phyloP scores from a whole-genome alignment of 23 red algal genomes.

The Gracilariopsis chorda region DNA sequence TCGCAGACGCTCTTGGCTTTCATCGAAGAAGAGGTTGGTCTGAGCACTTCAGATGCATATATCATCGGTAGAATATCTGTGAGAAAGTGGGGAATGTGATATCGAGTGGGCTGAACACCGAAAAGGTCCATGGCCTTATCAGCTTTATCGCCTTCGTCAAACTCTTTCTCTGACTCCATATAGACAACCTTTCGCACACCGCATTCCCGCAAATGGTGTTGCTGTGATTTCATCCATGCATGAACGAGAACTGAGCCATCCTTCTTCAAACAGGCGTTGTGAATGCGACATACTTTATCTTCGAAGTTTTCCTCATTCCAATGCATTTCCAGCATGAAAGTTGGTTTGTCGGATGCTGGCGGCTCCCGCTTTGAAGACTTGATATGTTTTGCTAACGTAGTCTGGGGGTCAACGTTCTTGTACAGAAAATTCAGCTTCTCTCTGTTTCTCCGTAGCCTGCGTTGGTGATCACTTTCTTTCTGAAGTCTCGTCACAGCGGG shows the following conservation, averaged over 20 bases:
- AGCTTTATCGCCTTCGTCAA: neutral
- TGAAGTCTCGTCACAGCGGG: neutral
- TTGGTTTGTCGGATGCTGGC: neutral
- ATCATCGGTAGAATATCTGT: constrained; percentile 53
- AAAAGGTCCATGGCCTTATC: constrained; percentile 31
- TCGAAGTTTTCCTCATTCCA: constrained; percentile 59
- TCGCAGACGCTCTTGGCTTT: constrained; percentile 20
- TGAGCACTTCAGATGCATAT: constrained; percentile 41
- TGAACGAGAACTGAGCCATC: constrained; percentile 60
- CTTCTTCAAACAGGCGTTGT: constrained; percentile 36
- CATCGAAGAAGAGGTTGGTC: neutral
- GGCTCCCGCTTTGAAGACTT: neutral
- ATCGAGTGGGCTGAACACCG: neutral
- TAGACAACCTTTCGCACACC: constrained; percentile 31
- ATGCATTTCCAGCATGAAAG: constrained; percentile 42
- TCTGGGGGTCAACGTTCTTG: constrained; percentile 1
- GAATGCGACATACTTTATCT: constrained; percentile 50
- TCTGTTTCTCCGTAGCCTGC: neutral
- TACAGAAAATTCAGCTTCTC: constrained; percentile 8
- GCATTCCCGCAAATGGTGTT: constrained; percentile 36
- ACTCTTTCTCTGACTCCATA: constrained; percentile 39
- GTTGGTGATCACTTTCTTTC: neutral
- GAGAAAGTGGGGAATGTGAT: constrained; percentile 61
- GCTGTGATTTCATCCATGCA: constrained; percentile 60
- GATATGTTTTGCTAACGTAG: neutral